Conservation (phyloP, 177 flowering plant species). For the Telopea speciosissima region DNA sequence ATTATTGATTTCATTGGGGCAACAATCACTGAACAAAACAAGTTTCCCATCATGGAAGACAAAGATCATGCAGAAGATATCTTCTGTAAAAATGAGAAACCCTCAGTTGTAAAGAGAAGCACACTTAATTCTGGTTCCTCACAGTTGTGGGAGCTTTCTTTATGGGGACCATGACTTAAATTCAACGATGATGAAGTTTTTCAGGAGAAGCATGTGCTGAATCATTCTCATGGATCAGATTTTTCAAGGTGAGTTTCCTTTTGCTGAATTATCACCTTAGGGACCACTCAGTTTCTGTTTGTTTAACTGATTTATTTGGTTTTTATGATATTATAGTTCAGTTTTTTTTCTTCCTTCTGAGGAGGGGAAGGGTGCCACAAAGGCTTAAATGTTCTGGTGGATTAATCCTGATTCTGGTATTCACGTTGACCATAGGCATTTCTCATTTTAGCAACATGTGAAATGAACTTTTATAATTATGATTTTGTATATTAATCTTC, state of each 20-base stretch:
- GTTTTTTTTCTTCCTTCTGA: not conserved
- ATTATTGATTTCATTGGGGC: slow-evolving; percentile 35
- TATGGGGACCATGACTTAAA: slow-evolving; percentile 20
- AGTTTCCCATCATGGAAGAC: slow-evolving; percentile 6
- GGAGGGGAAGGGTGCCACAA: too few species aligned
- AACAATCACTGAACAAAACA: slow-evolving; percentile 14
- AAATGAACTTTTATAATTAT: too few species aligned
- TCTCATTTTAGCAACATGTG: too few species aligned
- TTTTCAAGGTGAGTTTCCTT: slow-evolving; percentile 37
- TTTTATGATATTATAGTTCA: not conserved
- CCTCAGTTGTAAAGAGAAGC: slow-evolving; percentile 5
- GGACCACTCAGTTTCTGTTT: not conserved
- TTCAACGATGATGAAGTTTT: slow-evolving; percentile 16
- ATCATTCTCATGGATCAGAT: slow-evolving; percentile 41
- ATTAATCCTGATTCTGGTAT: too few species aligned
- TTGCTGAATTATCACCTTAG: not conserved
- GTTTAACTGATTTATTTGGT: not conserved
- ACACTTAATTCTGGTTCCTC: slow-evolving; percentile 13
- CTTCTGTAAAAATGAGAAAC: slow-evolving; percentile 8
- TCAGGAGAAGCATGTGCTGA: slow-evolving; percentile 28
- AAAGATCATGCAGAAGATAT: slow-evolving; percentile 5
- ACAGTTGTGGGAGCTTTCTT: slow-evolving; percentile 36
- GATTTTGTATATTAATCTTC: too few species aligned
- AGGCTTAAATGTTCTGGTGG: too few species aligned
- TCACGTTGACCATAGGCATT: not conserved